Percentiles rank a stretch among this genome's conserved stretches.
Evolutionary conservation across 192 early-diverging fungal species (phyloP).

Genomic region (Coemansia sp.): DNA sequence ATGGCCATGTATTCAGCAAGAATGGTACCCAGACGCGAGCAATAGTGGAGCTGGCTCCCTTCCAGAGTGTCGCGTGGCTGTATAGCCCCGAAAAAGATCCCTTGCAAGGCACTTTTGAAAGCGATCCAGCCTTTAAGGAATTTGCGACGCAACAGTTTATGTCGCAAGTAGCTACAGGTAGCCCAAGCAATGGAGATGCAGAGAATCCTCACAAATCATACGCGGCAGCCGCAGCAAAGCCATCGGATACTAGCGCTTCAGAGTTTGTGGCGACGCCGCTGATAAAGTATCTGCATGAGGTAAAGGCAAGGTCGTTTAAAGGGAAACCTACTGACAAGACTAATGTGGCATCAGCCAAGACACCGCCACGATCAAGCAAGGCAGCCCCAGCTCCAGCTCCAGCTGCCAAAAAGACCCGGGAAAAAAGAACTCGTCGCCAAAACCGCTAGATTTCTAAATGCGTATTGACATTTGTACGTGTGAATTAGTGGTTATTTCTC

Average conservation of each 20-base stretch:
- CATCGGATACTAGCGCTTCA: conserved; percentile 1
- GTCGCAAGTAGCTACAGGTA: not conserved
- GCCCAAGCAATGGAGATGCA: not conserved
- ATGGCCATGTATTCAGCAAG: conserved; percentile 45
- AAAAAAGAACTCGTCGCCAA: conserved; percentile 17
- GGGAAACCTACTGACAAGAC: conserved; percentile 1
- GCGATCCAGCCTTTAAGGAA: conserved; percentile 29
- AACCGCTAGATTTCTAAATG: conserved; percentile 10
- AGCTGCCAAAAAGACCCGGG: conserved; percentile 1
- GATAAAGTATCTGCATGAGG: conserved; percentile 35
- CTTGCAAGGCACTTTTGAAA: conserved; percentile 31
- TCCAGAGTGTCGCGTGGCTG: conserved; percentile 23
- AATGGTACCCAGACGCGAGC: conserved; percentile 21
- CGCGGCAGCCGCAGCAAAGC: conserved; percentile 25
- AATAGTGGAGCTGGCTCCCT: conserved; percentile 31
- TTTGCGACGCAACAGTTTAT: conserved; percentile 16
- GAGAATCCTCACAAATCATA: conserved; percentile 13
- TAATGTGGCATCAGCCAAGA: not conserved
- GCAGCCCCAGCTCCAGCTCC: conserved; percentile 11
- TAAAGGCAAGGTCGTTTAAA: conserved; percentile 16
- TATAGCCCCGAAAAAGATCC: conserved; percentile 1
- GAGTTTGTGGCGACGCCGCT: conserved; percentile 26
- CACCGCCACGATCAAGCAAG: not conserved
- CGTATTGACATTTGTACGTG: too few relatives aligned
- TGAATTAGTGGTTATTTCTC: not conserved